Conservation (phyloP, 2,329 filamentous ascomycete species). For the Coniella lustricola region DNA sequence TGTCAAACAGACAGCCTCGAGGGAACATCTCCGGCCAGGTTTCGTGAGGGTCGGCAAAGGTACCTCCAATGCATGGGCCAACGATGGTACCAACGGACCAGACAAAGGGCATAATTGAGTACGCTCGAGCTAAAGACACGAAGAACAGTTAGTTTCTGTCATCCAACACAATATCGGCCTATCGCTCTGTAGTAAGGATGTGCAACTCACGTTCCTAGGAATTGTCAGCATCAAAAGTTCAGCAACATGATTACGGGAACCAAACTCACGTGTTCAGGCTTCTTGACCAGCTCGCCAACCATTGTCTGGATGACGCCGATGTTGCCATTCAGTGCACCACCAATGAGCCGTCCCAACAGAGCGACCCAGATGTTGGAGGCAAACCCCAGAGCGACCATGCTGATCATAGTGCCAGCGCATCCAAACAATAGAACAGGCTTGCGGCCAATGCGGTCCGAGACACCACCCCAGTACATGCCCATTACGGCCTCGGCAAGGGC, state of each 20-base stretch:
- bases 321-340: conserved; percentile 83
- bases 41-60: conserved; percentile 70
- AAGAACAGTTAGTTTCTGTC: conserved; percentile 15
- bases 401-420: conserved; percentile 74
- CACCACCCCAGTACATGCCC: conserved; percentile 79
- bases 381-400: conserved; percentile 76
- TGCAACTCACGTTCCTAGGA: conserved; percentile 46
- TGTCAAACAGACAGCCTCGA: conserved; percentile 60
- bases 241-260: background rate
- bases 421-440: conserved; percentile 77
- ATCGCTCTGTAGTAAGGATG: too few species aligned
- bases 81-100: conserved; percentile 89
- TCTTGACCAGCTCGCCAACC: conserved; percentile 80
- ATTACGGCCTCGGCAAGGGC: conserved; percentile 75
- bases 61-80: conserved; percentile 80
- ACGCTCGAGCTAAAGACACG: conserved; percentile 59
- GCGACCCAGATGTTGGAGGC: conserved; percentile 80
- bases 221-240: background rate
- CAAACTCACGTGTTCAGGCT: conserved; percentile 64
- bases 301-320: conserved; percentile 88
- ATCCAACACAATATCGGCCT: background rate
- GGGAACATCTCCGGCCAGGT: conserved; percentile 69
- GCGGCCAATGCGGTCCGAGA: conserved; percentile 75
- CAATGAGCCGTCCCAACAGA: conserved; percentile 65
- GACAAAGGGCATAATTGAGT: conserved; percentile 88